These are phyloP conservation scores for Psidium friedrichsthalianum DNA, from an alignment of 345 rosid genomes.

Conservation along the genomic window DNA sequence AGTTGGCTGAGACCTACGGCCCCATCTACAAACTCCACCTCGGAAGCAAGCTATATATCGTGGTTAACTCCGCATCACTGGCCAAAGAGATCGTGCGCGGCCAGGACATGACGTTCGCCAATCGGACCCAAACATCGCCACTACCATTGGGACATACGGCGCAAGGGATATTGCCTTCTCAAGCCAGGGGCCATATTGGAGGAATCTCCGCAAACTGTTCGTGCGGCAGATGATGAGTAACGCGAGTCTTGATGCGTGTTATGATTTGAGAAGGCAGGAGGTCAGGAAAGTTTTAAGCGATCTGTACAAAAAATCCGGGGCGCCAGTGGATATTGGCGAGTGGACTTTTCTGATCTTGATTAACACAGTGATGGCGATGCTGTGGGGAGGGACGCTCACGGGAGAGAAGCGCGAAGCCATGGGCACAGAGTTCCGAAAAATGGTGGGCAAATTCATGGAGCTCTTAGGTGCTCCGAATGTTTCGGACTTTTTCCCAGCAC, in stretches of 20 bases:
- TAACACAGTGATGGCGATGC: conserved; percentile 11
- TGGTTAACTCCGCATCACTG: conserved; percentile 20
- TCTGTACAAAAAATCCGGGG: conserved; percentile 4
- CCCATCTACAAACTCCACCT: neutral
- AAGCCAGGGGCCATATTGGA: conserved; percentile 15
- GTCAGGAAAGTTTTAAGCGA: conserved; percentile 3
- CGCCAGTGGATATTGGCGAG: conserved; percentile 13
- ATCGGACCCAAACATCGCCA: conserved; percentile 19
- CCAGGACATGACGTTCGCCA: conserved; percentile 15
- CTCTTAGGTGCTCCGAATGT: conserved; percentile 23
- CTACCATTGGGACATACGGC: neutral
- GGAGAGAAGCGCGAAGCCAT: conserved; percentile 2
- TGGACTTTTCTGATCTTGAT: conserved; percentile 1
- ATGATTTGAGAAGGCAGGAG: conserved; percentile 13
- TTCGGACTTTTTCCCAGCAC: conserved; percentile 30
- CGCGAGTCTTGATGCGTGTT: conserved; percentile 14
- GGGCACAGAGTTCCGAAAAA: conserved; percentile 2
- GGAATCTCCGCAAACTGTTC: conserved; percentile 13
- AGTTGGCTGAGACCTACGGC: neutral
- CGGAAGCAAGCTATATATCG: neutral
- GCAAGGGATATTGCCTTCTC: conserved; percentile 20
- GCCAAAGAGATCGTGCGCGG: conserved; percentile 26
- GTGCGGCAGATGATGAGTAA: conserved; percentile 25
- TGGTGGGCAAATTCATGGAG: conserved; percentile 7
- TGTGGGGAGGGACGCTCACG: conserved; percentile 22